These are phyloP conservation scores for Pichia terricola DNA, from an alignment of 1,139 yeast species.

Conservation along the genomic window DNA sequence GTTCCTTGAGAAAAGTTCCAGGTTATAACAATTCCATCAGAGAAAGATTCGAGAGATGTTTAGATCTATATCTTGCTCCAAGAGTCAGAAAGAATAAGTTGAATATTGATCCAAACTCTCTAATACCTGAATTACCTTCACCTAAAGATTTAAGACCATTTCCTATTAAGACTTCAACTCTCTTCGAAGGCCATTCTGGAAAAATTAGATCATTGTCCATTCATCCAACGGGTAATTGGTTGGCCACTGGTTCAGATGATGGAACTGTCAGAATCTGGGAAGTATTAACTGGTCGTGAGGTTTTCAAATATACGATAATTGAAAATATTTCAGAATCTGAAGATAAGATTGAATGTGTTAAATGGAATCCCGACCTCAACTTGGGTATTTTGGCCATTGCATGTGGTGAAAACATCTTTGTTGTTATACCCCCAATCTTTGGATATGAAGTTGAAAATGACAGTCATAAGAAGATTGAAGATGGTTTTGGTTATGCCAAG, in stretches of 20 bases:
- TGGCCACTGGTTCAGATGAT: constrained; percentile 97
- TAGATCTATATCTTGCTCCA: constrained; percentile 93
- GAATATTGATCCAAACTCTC: constrained; percentile 91
- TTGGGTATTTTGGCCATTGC: constrained; percentile 75
- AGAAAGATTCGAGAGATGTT: constrained; percentile 87
- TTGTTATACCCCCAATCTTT: constrained; percentile 83
- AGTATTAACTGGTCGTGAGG: constrained; percentile 87
- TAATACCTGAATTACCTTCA: constrained; percentile 92
- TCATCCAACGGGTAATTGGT: constrained; percentile 87
- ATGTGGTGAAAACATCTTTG: constrained; percentile 71
- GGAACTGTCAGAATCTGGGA: constrained; percentile 97
- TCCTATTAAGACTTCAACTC: constrained; percentile 85
- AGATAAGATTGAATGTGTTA: constrained; percentile 73
- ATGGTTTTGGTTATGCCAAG: constrained; percentile 88
- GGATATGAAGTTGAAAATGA: constrained; percentile 81
- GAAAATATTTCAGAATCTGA: constrained; percentile 43
- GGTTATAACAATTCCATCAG: constrained; percentile 80
- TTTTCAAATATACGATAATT: constrained; percentile 53
- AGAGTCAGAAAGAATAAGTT: constrained; percentile 86
- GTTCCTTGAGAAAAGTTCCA: constrained; percentile 82
- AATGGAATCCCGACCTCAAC: constrained; percentile 80
- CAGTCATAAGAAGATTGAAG: constrained; percentile 70
- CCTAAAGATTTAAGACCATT: constrained; percentile 97
- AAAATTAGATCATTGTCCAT: constrained; percentile 74
- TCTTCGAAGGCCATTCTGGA: constrained; percentile 74